Percentiles rank a stretch among this genome's conserved stretches.
Evolutionary conservation across 192 early-diverging fungal species (phyloP).

Genomic region (Pecoramyces ruminantium): DNA sequence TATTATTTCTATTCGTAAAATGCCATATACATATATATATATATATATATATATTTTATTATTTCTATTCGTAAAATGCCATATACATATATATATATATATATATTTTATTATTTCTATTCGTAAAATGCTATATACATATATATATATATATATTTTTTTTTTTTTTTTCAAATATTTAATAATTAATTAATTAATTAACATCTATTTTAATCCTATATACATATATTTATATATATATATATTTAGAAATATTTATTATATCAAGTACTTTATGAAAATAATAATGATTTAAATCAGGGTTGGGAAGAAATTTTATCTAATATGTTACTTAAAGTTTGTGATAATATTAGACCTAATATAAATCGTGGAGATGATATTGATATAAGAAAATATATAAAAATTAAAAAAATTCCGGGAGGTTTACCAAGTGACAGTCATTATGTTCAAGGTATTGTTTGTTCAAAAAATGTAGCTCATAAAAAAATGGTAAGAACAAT

Average conservation of each 20-base stretch:
- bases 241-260: background rate
- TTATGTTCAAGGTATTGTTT: constrained; percentile 83
- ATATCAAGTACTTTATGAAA: background rate
- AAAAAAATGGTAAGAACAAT: constrained; percentile 65
- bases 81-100: too few species aligned
- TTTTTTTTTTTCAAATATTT: too few species aligned
- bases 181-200: too few species aligned
- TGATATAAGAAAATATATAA: constrained; percentile 78
- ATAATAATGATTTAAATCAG: constrained; percentile 1
- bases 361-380: constrained; percentile 63
- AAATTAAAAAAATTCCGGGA: constrained; percentile 89
- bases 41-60: too few species aligned
- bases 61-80: too few species aligned
- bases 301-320: constrained; percentile 58
- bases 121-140: too few species aligned
- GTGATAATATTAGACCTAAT: constrained; percentile 38
- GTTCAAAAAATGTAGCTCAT: constrained; percentile 80
- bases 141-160: too few species aligned
- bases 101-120: too few species aligned
- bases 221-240: too few species aligned
- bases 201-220: too few species aligned
- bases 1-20: too few species aligned
- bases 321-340: constrained; percentile 47
- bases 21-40: too few species aligned
- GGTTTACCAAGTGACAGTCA: constrained; percentile 57